phyloP scores from a whole-genome alignment of 2,329 filamentous ascomycete species.

The Aspergillus pseudotamarii region DNA sequence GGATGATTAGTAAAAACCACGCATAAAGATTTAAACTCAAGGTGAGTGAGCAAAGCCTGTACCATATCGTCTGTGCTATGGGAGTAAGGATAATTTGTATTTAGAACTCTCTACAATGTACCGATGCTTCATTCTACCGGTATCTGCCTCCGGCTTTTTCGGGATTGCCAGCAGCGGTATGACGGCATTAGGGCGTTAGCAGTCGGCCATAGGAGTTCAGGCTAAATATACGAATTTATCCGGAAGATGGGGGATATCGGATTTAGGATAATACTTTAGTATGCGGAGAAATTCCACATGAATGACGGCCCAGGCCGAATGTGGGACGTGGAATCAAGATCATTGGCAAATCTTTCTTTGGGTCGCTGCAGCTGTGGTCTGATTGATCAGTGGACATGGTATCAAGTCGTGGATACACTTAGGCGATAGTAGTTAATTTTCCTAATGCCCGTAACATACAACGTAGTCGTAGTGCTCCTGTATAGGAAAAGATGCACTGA shows the following conservation, averaged over 20 bases:
- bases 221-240: neutral
- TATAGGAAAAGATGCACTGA: too few relatives aligned
- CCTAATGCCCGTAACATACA: too few relatives aligned
- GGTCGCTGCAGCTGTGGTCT: neutral
- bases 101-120: too few relatives aligned
- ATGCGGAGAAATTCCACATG: neutral
- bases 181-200: too few relatives aligned
- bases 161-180: neutral
- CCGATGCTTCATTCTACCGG: too few relatives aligned
- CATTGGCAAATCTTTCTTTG: neutral
- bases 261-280: neutral
- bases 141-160: neutral
- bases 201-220: neutral
- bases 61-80: neutral
- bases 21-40: too few relatives aligned
- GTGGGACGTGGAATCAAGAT: neutral
- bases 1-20: too few relatives aligned
- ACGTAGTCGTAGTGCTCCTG: too few relatives aligned
- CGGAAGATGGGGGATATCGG: neutral
- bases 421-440: too few relatives aligned
- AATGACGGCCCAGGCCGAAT: neutral
- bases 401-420: too few relatives aligned
- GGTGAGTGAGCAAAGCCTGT: too few relatives aligned
- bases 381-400: neutral
- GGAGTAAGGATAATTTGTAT: too few relatives aligned